Conservation (phyloP, 495 filamentous ascomycete genomes). For the Paragyromitra xinjiangensis region DNA sequence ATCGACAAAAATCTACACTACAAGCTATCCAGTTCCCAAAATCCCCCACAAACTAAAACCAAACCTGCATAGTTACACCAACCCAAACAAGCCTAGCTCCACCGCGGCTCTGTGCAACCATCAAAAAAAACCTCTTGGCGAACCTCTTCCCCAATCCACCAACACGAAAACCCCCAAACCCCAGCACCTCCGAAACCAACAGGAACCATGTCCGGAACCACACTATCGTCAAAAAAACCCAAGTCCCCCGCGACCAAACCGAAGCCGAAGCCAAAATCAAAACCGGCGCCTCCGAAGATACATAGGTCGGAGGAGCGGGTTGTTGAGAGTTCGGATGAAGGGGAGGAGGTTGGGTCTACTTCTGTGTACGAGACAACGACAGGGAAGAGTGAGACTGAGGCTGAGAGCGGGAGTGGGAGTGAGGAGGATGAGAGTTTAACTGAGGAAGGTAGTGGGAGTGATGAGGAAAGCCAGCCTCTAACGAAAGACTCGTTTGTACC, state of each 20-base stretch:
- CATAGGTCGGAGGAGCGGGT: slow-evolving; percentile 2
- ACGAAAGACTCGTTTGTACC: not conserved
- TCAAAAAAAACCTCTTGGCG: slow-evolving; percentile 1
- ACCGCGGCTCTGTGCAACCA: slow-evolving; percentile 4
- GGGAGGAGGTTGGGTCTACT: not conserved
- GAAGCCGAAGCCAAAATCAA: not conserved
- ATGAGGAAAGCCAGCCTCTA: not conserved
- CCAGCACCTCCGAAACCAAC: not conserved
- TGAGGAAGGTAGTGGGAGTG: slow-evolving; percentile 9
- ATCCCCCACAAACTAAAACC: not conserved
- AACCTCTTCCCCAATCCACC: not conserved
- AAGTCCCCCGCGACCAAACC: not conserved
- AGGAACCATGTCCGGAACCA: not conserved
- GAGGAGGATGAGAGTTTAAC: not conserved
- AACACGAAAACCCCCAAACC: not conserved
- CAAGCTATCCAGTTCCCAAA: too few species aligned
- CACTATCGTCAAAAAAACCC: not conserved
- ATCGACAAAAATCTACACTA: too few species aligned
- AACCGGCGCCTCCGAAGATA: not conserved
- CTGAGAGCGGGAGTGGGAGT: not conserved
- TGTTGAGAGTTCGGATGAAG: slow-evolving; percentile 1
- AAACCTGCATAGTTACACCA: not conserved
- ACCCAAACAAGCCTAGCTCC: slow-evolving; percentile 7
- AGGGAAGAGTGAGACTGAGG: not conserved
- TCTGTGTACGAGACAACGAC: not conserved